Evolutionary conservation across 2,329 filamentous ascomycete species (phyloP).

Genomic region (Colletotrichum sp.): DNA sequence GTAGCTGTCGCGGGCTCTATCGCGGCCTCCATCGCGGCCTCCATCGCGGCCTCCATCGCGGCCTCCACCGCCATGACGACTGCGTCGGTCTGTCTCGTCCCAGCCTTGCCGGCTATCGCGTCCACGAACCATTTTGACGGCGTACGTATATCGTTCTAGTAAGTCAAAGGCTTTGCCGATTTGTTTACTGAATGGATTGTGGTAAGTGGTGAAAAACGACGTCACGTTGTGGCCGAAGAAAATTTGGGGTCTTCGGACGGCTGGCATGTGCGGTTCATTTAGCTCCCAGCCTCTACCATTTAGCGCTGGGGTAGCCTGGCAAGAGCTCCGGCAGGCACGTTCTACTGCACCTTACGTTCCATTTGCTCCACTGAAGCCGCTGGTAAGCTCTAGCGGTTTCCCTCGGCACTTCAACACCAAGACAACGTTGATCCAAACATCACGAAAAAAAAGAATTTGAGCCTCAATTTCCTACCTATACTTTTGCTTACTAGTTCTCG

Average conservation of each 20-base stretch:
- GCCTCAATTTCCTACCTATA: not conserved
- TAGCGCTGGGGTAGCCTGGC: not conserved
- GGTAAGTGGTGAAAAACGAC: not conserved
- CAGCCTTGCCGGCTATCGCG: conserved; percentile 64
- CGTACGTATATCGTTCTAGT: not conserved
- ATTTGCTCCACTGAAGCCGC: not conserved
- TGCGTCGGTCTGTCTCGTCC: conserved; percentile 56
- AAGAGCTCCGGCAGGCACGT: not conserved
- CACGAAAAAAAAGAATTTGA: not conserved
- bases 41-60: conserved; percentile 33
- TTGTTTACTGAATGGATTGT: not conserved
- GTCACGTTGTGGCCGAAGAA: conserved; percentile 13
- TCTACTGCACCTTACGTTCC: not conserved
- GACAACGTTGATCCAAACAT: not conserved
- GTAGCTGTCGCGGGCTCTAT: conserved; percentile 30
- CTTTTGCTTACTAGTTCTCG: not conserved
- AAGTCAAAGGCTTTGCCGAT: not conserved
- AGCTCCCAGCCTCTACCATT: not conserved
- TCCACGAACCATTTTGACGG: conserved; percentile 3
- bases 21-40: conserved; percentile 32
- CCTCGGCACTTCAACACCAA: not conserved
- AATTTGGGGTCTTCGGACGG: not conserved
- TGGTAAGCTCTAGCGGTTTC: not conserved
- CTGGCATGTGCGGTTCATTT: not conserved
- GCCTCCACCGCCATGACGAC: conserved; percentile 31